Conservation (phyloP, 495 filamentous ascomycete genomes). For the Ramalina intermedia region DNA sequence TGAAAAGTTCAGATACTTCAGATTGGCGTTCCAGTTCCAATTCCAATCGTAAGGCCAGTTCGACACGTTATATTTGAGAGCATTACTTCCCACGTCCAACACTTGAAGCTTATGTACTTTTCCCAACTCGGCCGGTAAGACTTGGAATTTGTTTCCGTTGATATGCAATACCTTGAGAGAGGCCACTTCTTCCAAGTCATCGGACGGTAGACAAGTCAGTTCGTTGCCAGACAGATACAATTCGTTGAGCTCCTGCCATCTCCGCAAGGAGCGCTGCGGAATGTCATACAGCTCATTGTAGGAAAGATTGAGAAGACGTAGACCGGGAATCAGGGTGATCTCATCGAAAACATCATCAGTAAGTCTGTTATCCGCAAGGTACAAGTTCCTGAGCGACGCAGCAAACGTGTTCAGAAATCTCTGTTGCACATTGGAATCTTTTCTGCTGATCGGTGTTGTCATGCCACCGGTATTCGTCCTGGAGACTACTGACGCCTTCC, state of each 20-base stretch:
- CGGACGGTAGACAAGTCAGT: conserved; percentile 75
- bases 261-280: conserved; percentile 69
- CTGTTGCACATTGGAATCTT: conserved; percentile 70
- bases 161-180: conserved; percentile 82
- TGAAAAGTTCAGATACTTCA: conserved; percentile 91
- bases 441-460: conserved; percentile 49
- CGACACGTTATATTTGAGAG: conserved; percentile 96
- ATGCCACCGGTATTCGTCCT: conserved; percentile 43
- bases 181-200: conserved; percentile 82
- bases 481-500: conserved; percentile 76
- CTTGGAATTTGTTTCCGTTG: conserved; percentile 95
- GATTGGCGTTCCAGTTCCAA: conserved; percentile 93
- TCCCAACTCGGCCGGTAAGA: conserved; percentile 85
- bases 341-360: conserved; percentile 92
- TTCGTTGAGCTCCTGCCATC: conserved; percentile 79
- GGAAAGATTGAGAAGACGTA: conserved; percentile 82
- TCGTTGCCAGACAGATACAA: conserved; percentile 95
- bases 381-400: conserved; percentile 65
- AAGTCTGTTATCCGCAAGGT: conserved; percentile 84
- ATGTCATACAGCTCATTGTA: conserved; percentile 92
- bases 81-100: conserved; percentile 89
- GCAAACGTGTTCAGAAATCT: conserved; percentile 72
- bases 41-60: conserved; percentile 99
- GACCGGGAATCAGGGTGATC: conserved; percentile 63
- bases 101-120: conserved; percentile 83